phyloP scores from a whole-genome alignment of 2,329 filamentous ascomycete genomes.

The Torrubiella hemipterigena region DNA sequence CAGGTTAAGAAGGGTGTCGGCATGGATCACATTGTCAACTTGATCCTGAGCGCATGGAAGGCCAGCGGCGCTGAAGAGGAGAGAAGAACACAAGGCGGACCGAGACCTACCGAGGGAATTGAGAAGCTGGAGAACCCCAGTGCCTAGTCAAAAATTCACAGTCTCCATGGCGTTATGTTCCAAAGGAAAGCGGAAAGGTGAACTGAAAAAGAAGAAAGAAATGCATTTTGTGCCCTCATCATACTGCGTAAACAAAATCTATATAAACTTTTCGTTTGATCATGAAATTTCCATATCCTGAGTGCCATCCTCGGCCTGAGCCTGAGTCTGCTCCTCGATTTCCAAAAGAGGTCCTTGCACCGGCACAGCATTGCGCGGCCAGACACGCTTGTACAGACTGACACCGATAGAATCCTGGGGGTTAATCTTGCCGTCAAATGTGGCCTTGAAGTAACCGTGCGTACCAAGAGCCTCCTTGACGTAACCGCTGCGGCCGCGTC shows the following conservation, averaged over 20 bases:
- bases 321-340: constrained; percentile 11
- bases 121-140: constrained; percentile 26
- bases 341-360: constrained; percentile 31
- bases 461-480: constrained; percentile 93
- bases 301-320: constrained; percentile 6
- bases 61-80: constrained; percentile 66
- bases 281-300: constrained; percentile 19
- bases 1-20: constrained; percentile 90
- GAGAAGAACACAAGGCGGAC: constrained; percentile 41
- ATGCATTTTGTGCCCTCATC: no score
- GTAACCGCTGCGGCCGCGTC: constrained; percentile 73
- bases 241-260: no score
- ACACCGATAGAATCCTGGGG: constrained; percentile 90
- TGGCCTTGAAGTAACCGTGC: constrained; percentile 99
- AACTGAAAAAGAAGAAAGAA: background rate
- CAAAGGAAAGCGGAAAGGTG: background rate
- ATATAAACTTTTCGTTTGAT: constrained; percentile 19
- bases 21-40: constrained; percentile 73
- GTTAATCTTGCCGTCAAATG: constrained; percentile 91
- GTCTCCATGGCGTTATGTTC: no score
- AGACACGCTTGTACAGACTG: constrained; percentile 77
- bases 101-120: constrained; percentile 43
- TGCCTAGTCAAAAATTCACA: background rate
- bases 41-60: constrained; percentile 89
- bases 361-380: constrained; percentile 55